These are phyloP conservation scores for Closterium sp. DNA, from an alignment of 139 green algal genomes.

Conservation along the genomic window DNA sequence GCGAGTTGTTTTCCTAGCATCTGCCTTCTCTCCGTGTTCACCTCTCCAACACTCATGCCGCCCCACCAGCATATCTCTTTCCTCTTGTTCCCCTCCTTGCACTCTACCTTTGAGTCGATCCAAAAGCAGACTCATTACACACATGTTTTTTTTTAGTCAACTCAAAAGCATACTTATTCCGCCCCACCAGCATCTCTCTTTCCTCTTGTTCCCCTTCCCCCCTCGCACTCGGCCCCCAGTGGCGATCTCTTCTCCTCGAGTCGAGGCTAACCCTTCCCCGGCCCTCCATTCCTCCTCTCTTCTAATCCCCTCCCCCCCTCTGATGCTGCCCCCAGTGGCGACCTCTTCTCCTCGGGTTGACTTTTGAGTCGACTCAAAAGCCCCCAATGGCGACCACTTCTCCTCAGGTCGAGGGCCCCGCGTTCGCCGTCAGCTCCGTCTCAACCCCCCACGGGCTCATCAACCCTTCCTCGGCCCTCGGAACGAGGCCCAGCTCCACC, in stretches of 20 bases:
- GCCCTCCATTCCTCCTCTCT: background rate
- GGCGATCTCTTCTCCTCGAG: slow-evolving; percentile 35
- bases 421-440: too few species aligned
- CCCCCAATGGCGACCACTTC: slow-evolving; percentile 44
- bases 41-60: too few species aligned
- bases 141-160: too few species aligned
- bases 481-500: slow-evolving; percentile 70
- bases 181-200: background rate
- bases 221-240: slow-evolving; percentile 7
- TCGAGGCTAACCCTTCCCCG: background rate
- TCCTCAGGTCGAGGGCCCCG: slow-evolving; percentile 64
- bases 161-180: too few species aligned
- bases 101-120: background rate
- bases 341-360: background rate
- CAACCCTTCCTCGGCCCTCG: too few species aligned
- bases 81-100: background rate
- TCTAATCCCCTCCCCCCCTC: background rate
- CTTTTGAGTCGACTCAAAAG: too few species aligned
- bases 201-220: background rate
- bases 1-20: too few species aligned
- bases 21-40: too few species aligned
- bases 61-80: too few species aligned
- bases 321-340: background rate
- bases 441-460: too few species aligned
- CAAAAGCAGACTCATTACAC: too few species aligned